Evolutionary conservation across 129 eudicot genomes (phyloP).

Genomic region (Gnaphalium uliginosum): DNA sequence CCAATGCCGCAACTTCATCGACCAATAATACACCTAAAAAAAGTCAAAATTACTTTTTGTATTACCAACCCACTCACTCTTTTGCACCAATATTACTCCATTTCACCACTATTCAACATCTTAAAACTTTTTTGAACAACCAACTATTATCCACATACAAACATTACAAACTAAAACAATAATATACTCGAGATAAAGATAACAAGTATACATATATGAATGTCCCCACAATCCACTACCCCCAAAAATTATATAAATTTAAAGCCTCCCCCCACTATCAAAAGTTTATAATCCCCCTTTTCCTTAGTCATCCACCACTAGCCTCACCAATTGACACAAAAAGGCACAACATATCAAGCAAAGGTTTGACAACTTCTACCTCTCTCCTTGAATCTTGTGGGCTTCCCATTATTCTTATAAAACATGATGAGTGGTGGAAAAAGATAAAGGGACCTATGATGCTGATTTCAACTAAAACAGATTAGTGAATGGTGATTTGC

Average conservation of each 20-base stretch:
- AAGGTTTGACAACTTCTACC: slow-evolving; percentile 56
- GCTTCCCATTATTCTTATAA: slow-evolving; percentile 47
- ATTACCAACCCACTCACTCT: slow-evolving; percentile 44
- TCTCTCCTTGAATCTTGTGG: slow-evolving; percentile 44
- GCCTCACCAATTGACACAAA: slow-evolving; percentile 53
- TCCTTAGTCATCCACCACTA: slow-evolving; percentile 67
- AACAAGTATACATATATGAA: slow-evolving; percentile 27
- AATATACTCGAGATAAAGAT: slow-evolving; percentile 24
- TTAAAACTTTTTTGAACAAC: slow-evolving; percentile 34
- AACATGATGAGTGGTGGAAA: slow-evolving; percentile 43
- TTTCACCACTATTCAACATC: slow-evolving; percentile 31
- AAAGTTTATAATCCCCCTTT: slow-evolving; percentile 36
- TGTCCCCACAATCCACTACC: slow-evolving; percentile 66
- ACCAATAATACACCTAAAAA: slow-evolving; percentile 35
- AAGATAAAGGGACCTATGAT: slow-evolving; percentile 36
- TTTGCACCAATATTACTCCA: slow-evolving; percentile 26
- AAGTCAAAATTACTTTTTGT: slow-evolving; percentile 43
- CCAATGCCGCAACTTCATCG: slow-evolving; percentile 18
- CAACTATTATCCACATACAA: slow-evolving; percentile 38
- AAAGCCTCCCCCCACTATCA: slow-evolving; percentile 39
- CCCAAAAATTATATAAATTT: not conserved
- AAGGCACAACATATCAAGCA: slow-evolving; percentile 60
- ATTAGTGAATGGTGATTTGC: slow-evolving; percentile 24
- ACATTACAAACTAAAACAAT: slow-evolving; percentile 27
- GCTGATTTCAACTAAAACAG: slow-evolving; percentile 39